Evolutionary conservation across 345 rosid species (phyloP), one percentile per base, ranked within the genome.

Genomic region (Durio zibethinus): DNA sequence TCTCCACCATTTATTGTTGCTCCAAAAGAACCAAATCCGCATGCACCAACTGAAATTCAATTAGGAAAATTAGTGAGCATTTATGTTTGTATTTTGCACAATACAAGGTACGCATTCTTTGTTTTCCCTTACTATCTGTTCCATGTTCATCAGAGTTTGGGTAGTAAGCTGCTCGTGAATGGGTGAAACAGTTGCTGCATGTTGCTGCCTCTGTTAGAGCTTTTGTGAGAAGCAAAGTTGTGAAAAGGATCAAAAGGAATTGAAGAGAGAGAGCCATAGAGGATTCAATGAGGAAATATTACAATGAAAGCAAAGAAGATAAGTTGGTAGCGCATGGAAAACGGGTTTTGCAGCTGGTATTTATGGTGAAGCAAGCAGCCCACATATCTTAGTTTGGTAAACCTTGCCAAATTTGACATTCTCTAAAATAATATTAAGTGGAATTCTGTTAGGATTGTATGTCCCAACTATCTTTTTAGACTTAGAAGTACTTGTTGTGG

Each of bases 1-100:
- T 91, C 88, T 43, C 93, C 93, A 36, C 84, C 93, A 20, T 88
- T 89, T 47, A 89, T 40, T 27, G 89, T 88, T 47, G 92, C 93
- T 64, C 93, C 95, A 72, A 87, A 91, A n/a, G 90, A 76, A 59
- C 95, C 95, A 70, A 76, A 91, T 35, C 90, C 92, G 11, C 95
- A 91, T 6, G 90, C 88, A 78, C 93, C 95, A 1, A 50, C 93
- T 88, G 87, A 72, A 80, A 64, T 43, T 59, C 23, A 68, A 21
- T 40, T 9, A 61, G 38, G 42, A 65, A 45, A 2, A 40, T 73
- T 3, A 47, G 54, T 73, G 3, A 75, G 81, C 43, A 56, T 72
- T 54, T 35, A 47, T 40, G 63, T 65, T 54, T 52, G 21, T 16
- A 73, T n/a, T 0, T 27, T 48, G 36, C 56, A 70, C 11, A 27